Conservation (phyloP, 2,329 filamentous ascomycete genomes). For the Xylaria sp. region DNA sequence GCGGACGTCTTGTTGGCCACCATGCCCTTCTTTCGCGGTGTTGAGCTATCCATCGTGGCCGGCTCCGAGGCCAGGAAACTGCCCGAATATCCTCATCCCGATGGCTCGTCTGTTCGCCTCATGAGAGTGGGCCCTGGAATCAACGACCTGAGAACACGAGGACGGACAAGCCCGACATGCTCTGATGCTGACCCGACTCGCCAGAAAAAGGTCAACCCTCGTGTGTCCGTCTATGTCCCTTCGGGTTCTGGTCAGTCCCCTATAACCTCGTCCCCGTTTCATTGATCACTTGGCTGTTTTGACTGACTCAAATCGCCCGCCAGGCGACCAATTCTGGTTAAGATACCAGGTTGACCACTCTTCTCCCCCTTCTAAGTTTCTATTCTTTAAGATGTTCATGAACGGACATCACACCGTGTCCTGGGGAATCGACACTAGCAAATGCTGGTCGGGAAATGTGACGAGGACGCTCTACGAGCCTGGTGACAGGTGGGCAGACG, state of each 20-base stretch:
- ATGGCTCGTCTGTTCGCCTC: conserved; percentile 48
- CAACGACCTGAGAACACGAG: conserved; percentile 5
- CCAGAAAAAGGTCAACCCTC: conserved; percentile 43
- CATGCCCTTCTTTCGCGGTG: conserved; percentile 55
- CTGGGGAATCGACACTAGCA: conserved; percentile 52
- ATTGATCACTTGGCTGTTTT: no score
- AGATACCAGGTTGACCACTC: conserved; percentile 48
- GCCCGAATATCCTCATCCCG: conserved; percentile 59
- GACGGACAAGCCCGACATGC: conserved; percentile 18
- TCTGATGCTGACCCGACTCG: conserved; percentile 34
- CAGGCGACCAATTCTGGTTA: conserved; percentile 57
- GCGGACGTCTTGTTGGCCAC: conserved; percentile 3
- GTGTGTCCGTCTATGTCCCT: conserved; percentile 59
- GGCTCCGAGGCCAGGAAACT: conserved; percentile 43
- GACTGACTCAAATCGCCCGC: not conserved
- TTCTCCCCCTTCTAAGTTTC: conserved; percentile 40
- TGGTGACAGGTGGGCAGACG: conserved; percentile 44
- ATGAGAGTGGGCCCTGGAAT: conserved; percentile 22
- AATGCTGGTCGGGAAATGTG: conserved; percentile 42
- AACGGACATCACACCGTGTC: conserved; percentile 56
- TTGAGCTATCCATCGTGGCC: conserved; percentile 49
- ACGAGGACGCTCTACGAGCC: conserved; percentile 54
- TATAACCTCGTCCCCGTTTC: not conserved
- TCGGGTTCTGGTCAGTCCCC: conserved; percentile 51
- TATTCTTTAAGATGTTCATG: conserved; percentile 60